phyloP scores from a whole-genome alignment of 164 flowering plant genomes.

The Taxillus chinensis region DNA sequence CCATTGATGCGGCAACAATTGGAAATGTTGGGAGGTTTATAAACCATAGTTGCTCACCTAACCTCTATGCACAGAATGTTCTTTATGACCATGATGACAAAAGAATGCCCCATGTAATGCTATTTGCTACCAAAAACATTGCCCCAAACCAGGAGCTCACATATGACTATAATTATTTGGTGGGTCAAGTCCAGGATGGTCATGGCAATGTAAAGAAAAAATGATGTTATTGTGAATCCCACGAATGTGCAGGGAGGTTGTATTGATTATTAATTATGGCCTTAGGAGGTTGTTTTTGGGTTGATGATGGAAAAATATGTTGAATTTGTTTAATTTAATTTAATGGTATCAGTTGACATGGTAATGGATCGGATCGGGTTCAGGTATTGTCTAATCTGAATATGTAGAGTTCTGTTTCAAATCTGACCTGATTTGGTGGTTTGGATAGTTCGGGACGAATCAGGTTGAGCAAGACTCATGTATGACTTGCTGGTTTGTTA shows the following conservation, averaged over 20 bases:
- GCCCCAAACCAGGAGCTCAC: background rate
- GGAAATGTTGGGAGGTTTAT: constrained; percentile 2
- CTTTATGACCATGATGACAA: background rate
- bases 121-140: background rate
- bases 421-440: no score
- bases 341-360: no score
- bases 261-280: background rate
- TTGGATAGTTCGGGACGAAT: no score
- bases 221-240: background rate
- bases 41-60: constrained; percentile 3
- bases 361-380: no score
- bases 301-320: no score
- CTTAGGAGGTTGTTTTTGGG: no score
- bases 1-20: background rate
- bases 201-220: background rate
- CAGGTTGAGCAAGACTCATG: no score
- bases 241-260: background rate
- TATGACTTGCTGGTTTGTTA: no score
- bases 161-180: background rate
- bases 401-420: no score
- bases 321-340: no score
- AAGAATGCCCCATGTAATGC: constrained; percentile 4
- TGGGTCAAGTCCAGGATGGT: background rate
- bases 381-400: no score
- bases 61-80: constrained; percentile 2